A percentile compares a stretch with the other conserved stretches of the same genome.
These are phyloP conservation scores for Penicillium griseofulvum DNA, from an alignment of 2,329 filamentous ascomycete species.

Conservation along the genomic window DNA sequence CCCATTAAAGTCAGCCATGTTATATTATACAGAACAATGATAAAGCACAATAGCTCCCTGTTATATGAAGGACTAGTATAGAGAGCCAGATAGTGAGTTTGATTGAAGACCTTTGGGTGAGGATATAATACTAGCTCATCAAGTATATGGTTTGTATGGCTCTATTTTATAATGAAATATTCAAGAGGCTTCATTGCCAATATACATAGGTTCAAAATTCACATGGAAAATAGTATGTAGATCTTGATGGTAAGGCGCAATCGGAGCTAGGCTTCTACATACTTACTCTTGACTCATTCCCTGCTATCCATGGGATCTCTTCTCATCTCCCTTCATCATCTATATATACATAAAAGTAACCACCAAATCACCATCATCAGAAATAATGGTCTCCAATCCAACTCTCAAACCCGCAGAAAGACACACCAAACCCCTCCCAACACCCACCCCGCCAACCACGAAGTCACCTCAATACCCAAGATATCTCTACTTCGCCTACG, in stretches of 20 bases:
- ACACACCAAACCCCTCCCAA: not conserved
- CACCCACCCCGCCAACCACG: slow-evolving; percentile 20
- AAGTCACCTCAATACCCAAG: slow-evolving; percentile 13
- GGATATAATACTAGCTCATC: not conserved
- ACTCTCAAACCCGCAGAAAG: not conserved
- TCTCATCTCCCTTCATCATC: not conserved
- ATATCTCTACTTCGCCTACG: slow-evolving; percentile 46
- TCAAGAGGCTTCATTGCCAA: not conserved
- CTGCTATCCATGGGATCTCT: not conserved
- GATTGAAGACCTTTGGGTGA: no score
- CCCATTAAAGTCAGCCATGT: no score
- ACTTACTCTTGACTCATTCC: not conserved
- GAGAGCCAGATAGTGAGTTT: no score
- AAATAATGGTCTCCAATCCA: not conserved
- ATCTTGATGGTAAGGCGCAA: not conserved
- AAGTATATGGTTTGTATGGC: no score
- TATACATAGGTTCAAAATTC: not conserved
- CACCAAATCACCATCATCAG: not conserved
- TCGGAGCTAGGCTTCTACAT: not conserved
- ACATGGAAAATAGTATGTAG: not conserved
- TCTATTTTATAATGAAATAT: not conserved
- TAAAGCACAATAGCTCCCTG: not conserved
- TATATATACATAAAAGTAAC: not conserved
- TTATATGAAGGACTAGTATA: no score
- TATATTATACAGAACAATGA: not conserved